These are phyloP conservation scores for Tarenaya hassleriana DNA, from an alignment of 345 rosid species.

Conservation along the genomic window DNA sequence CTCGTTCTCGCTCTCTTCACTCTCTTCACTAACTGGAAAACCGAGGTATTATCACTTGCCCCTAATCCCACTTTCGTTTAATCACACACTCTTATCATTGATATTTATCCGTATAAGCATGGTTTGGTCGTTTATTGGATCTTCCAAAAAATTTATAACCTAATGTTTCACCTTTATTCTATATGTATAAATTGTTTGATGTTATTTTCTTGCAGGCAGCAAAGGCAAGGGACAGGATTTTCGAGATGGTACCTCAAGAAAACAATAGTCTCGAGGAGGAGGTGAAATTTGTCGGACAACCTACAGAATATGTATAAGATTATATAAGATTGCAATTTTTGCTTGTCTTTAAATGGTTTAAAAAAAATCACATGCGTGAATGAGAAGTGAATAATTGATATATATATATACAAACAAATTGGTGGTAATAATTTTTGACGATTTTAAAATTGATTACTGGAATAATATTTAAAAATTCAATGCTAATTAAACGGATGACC, in stretches of 20 bases:
- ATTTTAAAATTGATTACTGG: no score
- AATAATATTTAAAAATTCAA: no score
- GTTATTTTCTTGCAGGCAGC: slow-evolving; percentile 28
- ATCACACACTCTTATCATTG: neutral
- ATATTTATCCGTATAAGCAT: slow-evolving; percentile 3
- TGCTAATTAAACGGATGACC: no score
- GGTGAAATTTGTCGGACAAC: slow-evolving; percentile 14
- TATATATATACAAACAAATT: no score
- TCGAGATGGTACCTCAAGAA: slow-evolving; percentile 16
- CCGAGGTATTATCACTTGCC: slow-evolving; percentile 33
- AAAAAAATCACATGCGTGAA: no score
- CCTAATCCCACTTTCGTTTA: no score
- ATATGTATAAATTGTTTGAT: neutral
- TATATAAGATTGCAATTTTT: no score
- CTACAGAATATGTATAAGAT: no score
- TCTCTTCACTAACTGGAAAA: slow-evolving; percentile 43
- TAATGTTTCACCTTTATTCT: no score
- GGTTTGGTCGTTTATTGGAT: neutral
- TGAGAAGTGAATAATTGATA: no score
- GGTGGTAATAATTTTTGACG: no score
- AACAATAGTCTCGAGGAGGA: slow-evolving; percentile 17
- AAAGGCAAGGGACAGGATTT: slow-evolving; percentile 33
- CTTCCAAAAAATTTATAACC: neutral
- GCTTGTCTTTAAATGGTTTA: no score
- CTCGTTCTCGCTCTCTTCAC: slow-evolving; percentile 39